Base-by-base conservation (phyloP, 306 rosid species). In the Notholithocarpus densiflorus region DNA sequence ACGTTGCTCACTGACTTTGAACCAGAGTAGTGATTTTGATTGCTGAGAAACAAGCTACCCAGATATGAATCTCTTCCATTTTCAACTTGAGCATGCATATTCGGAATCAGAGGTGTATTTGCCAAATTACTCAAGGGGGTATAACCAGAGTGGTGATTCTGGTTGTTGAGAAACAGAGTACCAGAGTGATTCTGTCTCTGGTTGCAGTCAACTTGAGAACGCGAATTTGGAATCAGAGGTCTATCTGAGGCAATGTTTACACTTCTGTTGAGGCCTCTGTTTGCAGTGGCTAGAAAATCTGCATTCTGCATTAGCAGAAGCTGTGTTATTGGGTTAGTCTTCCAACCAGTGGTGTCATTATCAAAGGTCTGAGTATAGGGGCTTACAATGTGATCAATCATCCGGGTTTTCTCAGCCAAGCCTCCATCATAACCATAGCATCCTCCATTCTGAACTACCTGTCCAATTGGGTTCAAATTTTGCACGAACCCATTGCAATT, bases 241-340 rank as follows among this genome's bases (percentile, higher is more conserved):
- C 77, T 80, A 29, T 74, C 79, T 53, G 87, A 86, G 52, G 90
- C 85, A 75, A 71, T 77, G 89, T 71, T 80, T 26, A 81, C 26
- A 73, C 69, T 78, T 37, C 40, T 60, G 26, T 74, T 75, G 55
- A 82, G 76, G 69, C 69, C 79, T 43, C 77, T 74, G 74, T 83
- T 77, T 61, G 76, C 75, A 18, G 88, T 29, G 73, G 82, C 79
- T 74, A 75, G 23, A 24, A 51, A 65, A 54, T 76, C 81, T 62
- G 84, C 78, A 68, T 78, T 74, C 27, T 79, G 68, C 52, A 29
- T 71, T 37, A 84, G 84, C 75, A 87, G 77, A 43, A 83, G 80
- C 11, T 89, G 74, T 23, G 43, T 76, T 68, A 87, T 75, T 2
- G 89, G 15, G 43, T 56, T 43, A 21, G 55, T 76, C 75, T 83